These are phyloP conservation scores for Chaetomium fimeti DNA, from an alignment of 495 filamentous ascomycete species.

Conservation along the genomic window DNA sequence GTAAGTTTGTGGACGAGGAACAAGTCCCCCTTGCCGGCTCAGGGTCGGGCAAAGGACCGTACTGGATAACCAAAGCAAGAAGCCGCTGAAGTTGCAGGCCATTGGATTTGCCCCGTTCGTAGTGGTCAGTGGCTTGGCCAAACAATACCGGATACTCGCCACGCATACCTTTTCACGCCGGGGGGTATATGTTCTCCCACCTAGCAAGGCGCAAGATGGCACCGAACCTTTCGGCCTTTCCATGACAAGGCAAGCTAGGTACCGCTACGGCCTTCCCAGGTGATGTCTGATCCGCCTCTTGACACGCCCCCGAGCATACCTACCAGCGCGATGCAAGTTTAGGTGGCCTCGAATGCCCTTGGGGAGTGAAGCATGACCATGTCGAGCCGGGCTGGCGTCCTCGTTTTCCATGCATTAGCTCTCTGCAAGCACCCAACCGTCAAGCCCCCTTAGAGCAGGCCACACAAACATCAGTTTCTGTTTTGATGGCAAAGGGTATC, in stretches of 20 bases:
- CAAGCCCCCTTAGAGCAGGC: conserved; percentile 31
- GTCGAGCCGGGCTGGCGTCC: conserved; percentile 25
- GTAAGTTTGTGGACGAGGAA: conserved; percentile 29
- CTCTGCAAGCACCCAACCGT: conserved; percentile 37
- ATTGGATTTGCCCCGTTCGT: conserved; percentile 25
- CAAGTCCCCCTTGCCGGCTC: conserved; percentile 24
- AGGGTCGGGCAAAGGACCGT: conserved; percentile 36
- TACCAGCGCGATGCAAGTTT: neutral
- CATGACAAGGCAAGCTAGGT: conserved; percentile 9
- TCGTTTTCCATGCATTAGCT: conserved; percentile 37
- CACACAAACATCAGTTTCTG: conserved; percentile 31
- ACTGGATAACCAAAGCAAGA: conserved; percentile 37
- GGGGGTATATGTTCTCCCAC: neutral
- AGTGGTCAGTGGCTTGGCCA: conserved; percentile 23
- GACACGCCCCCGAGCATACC: neutral
- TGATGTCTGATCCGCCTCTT: neutral
- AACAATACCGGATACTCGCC: conserved; percentile 23
- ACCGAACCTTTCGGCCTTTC: neutral
- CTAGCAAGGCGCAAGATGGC: neutral
- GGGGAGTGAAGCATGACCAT: neutral
- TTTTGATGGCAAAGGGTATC: conserved; percentile 28
- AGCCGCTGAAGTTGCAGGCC: conserved; percentile 36
- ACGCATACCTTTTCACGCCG: conserved; percentile 7
- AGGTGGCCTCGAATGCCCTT: neutral
- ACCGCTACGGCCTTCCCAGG: neutral